phyloP scores from a whole-genome alignment of 2,329 filamentous ascomycete genomes.

The Exophiala alcalophila region DNA sequence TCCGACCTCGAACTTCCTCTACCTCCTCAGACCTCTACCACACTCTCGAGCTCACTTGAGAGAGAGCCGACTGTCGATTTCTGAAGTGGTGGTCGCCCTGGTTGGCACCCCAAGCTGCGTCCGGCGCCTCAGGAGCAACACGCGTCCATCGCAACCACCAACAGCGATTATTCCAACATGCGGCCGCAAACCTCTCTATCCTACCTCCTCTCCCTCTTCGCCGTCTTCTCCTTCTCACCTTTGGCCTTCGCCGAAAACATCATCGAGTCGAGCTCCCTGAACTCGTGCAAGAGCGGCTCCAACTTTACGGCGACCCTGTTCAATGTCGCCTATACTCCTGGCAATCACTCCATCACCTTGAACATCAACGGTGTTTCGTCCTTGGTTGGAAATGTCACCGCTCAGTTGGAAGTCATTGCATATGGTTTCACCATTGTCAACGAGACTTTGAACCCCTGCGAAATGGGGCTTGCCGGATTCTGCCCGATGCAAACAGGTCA shows the following conservation, averaged over 20 bases:
- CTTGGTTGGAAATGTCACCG: conserved; percentile 76
- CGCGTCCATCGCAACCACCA: conserved; percentile 9
- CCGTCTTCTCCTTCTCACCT: conserved; percentile 41
- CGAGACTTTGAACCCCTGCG: conserved; percentile 72
- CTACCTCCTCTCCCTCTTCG: conserved; percentile 34
- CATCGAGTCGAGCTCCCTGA: conserved; percentile 79
- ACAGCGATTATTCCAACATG: conserved; percentile 23
- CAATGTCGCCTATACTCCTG: conserved; percentile 65
- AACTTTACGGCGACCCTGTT: conserved; percentile 85
- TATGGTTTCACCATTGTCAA: conserved; percentile 76
- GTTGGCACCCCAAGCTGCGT: conserved; percentile 18
- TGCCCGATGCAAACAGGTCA: conserved; percentile 89
- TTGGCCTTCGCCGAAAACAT: conserved; percentile 61
- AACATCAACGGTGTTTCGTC: conserved; percentile 79
- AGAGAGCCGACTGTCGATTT: conserved; percentile 2
- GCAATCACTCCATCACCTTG: conserved; percentile 69
- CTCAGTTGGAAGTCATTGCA: conserved; percentile 71
- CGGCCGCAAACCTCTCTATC: conserved; percentile 21
- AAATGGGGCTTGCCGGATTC: conserved; percentile 65
- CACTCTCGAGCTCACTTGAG: background rate
- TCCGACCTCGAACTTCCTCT: background rate
- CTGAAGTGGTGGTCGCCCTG: conserved; percentile 17
- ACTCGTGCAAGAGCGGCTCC: conserved; percentile 78
- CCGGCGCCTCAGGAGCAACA: conserved; percentile 5
- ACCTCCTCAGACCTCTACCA: conserved; percentile 1